These are phyloP conservation scores for Quercus mongolica DNA, from an alignment of 306 rosid species.

Conservation along the genomic window DNA sequence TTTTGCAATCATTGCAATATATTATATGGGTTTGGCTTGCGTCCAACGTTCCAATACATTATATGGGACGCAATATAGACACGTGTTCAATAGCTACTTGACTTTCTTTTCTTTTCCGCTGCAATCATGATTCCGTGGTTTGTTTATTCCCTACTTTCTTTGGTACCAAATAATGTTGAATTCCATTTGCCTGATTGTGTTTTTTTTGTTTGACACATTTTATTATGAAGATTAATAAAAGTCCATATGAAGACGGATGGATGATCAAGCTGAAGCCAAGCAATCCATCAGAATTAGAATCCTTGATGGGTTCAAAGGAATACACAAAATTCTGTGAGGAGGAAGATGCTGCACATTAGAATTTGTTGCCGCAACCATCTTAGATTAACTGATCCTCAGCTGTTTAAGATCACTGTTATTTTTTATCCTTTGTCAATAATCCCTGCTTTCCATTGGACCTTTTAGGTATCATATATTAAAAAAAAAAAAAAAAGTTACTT, in stretches of 20 bases:
- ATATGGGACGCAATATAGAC: too few species aligned
- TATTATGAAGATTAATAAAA: slow-evolving; percentile 58
- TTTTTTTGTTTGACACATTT: background rate
- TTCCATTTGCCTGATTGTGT: background rate
- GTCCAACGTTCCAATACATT: too few species aligned
- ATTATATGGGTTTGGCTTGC: too few species aligned
- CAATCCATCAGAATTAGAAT: slow-evolving; percentile 58
- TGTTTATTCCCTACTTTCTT: background rate
- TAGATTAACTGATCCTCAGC: slow-evolving; percentile 27
- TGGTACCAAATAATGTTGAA: background rate
- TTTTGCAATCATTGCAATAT: too few species aligned
- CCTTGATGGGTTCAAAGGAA: slow-evolving; percentile 67
- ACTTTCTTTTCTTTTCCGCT: background rate
- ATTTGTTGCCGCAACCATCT: slow-evolving; percentile 16
- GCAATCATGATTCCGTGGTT: too few species aligned
- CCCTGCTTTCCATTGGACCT: background rate
- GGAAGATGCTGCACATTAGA: slow-evolving; percentile 80
- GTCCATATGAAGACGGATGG: slow-evolving; percentile 95
- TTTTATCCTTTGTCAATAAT: background rate
- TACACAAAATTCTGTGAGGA: slow-evolving; percentile 84
- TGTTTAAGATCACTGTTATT: slow-evolving; percentile 26
- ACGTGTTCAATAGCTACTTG: background rate
- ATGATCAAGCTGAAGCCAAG: slow-evolving; percentile 90
- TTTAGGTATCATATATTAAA: background rate
- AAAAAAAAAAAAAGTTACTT: background rate